These are phyloP conservation scores for Dendryphion nanum DNA, from an alignment of 2,329 filamentous ascomycete genomes.

Conservation along the genomic window DNA sequence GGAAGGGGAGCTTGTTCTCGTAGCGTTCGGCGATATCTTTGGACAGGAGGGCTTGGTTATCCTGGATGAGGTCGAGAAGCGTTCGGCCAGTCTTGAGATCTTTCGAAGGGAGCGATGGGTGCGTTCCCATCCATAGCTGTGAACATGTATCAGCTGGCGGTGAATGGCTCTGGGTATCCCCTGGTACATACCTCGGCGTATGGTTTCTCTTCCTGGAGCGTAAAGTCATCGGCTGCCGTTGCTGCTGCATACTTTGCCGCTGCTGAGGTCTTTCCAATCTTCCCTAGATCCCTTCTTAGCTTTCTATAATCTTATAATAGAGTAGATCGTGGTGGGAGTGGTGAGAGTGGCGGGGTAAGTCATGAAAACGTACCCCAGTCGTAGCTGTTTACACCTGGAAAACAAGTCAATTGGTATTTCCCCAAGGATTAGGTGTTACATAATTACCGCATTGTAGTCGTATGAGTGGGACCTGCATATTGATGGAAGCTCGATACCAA, in stretches of 20 bases:
- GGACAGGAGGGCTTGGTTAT: constrained; percentile 82
- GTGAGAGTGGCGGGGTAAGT: constrained; percentile 24
- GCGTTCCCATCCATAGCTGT: constrained; percentile 98
- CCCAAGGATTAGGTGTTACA: no score
- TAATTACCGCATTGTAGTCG: constrained; percentile 71
- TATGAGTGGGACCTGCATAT: constrained; percentile 67
- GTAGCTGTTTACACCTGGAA: constrained; percentile 87
- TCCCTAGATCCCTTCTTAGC: constrained; percentile 57
- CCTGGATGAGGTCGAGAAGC: constrained; percentile 81
- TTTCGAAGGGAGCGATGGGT: constrained; percentile 92
- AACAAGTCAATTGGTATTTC: neutral
- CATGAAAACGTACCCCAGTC: constrained; percentile 81
- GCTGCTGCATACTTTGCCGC: constrained; percentile 88
- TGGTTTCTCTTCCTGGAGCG: constrained; percentile 80
- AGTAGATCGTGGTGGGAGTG: constrained; percentile 11
- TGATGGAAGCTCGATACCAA: constrained; percentile 6
- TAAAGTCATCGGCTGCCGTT: constrained; percentile 68
- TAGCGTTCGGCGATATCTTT: constrained; percentile 71
- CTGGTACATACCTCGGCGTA: constrained; percentile 76
- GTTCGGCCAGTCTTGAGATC: constrained; percentile 81
- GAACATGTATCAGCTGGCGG: constrained; percentile 15
- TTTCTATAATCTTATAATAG: constrained; percentile 6
- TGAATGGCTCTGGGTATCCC: neutral
- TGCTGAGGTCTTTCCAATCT: constrained; percentile 81
- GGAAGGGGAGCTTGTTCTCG: constrained; percentile 81